Base-by-base conservation (phyloP, 2,329 filamentous ascomycete genomes). In the Penicillium verrucosum region DNA sequence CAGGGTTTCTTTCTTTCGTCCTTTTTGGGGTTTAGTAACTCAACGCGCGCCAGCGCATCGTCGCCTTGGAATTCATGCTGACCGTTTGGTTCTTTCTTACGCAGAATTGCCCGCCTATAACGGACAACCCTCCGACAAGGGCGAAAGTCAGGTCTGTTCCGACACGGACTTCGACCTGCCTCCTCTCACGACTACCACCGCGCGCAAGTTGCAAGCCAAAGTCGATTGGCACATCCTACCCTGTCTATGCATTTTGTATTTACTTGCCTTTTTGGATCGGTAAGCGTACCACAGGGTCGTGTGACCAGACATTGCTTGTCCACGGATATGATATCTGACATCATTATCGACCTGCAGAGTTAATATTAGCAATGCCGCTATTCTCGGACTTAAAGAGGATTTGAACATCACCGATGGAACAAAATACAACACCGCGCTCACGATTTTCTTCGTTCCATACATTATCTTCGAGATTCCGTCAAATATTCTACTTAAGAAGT, bases 401-500 rank as follows among this genome's bases (percentile, higher is more conserved):
- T 78, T 93, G 5, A 59, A 78, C 4, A 81, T 92, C 29, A 72
- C 48, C 12, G 61, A 64, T 0, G 75, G 80, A 25, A 78, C 70
- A 5, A 77, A 89, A 67, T 92, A 89, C 75, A 92, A 91, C 72
- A 89, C 86, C 14, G 87, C 87, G 1, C 78, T 92, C 59, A 88
- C 87, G 55, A 90, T 92, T 67, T 92, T 93, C 77, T 93, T 92
- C 73, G 82, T 92, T 1, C 89, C 89, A 1, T 93, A 92, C 70
- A 79, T 89, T 64, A 66, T 89, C 53, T 77, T 71, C 47, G 74
- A 77, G 76, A 89, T 92, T 54, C 87, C 87, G 0, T 88, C 85
- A 62, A 89, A 89, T 68, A 82, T 92, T 53, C 74, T 91, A 29
- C 77, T 92, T 48, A 92, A 92, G 77, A 80, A 75, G 57, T 77